phyloP scores from a whole-genome alignment of 148 eudicot species.

The Amaranthus palmeri region DNA sequence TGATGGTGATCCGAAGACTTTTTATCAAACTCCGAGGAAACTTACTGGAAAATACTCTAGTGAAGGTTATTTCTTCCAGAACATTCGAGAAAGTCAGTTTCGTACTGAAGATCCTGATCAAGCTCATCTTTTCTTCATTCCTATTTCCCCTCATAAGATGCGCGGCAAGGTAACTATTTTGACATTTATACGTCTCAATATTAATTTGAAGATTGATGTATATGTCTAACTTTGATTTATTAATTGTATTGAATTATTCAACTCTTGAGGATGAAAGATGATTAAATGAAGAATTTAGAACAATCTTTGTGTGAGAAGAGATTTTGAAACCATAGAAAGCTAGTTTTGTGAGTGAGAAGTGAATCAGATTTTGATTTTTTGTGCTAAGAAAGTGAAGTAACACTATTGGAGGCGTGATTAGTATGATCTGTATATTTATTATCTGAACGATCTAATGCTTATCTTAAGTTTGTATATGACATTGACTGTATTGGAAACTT shows the following conservation, averaged over 20 bases:
- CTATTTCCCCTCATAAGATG: conserved; percentile 97
- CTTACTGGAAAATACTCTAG: conserved; percentile 85
- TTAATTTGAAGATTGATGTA: background rate
- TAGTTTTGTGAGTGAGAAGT: too few relatives aligned
- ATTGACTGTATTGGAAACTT: too few relatives aligned
- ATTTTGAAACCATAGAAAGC: too few relatives aligned
- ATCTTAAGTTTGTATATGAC: too few relatives aligned
- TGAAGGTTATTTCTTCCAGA: conserved; percentile 95
- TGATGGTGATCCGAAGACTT: conserved; percentile 78
- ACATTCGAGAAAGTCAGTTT: conserved; percentile 71
- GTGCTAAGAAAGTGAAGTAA: too few relatives aligned
- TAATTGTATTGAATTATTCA: background rate
- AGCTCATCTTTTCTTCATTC: conserved; percentile 84
- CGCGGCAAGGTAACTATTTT: conserved; percentile 65
- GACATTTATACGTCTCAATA: background rate
- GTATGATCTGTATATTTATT: too few relatives aligned
- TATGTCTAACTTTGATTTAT: background rate
- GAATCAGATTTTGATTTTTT: too few relatives aligned
- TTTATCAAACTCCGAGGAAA: conserved; percentile 89
- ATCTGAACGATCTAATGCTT: too few relatives aligned
- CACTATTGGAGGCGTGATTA: too few relatives aligned
- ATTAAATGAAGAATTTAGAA: too few relatives aligned
- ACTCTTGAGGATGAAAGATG: too few relatives aligned
- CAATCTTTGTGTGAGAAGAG: too few relatives aligned
- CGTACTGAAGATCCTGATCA: conserved; percentile 71